Base-by-base conservation (phyloP, 2,329 filamentous ascomycete genomes). In the Lachnellula subtilissima region DNA sequence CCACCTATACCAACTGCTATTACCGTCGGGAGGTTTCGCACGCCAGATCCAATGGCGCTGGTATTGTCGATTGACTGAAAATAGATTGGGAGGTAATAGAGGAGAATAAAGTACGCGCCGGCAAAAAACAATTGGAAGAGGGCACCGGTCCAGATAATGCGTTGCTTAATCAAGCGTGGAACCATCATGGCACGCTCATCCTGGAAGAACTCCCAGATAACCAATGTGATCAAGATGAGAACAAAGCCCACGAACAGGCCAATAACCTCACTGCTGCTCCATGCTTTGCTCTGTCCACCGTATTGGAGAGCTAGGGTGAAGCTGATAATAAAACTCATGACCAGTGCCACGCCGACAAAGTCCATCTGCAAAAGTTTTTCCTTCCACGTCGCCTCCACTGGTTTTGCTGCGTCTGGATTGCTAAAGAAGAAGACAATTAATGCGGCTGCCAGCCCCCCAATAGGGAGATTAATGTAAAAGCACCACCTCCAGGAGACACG, bases 31-130 rank as follows among this genome's bases (percentile, higher is more conserved):
- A 50, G 15, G 32, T 50, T 50, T 14, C 48, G 48, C 3, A 75
- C 65, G 7, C 72, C 74, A 0, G 69, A 70, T 46, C 59, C 50
- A 5, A 66, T 67, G 1, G 72, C 67, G 35, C 54, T 64, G 50
- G 67, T 64, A 22, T 67, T 68, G 53, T 68, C 69, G 60, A 79
- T 70, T 42, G 72, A 69, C 67, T 79, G 74, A 65, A 79, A 77
- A 69, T 75, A 79, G 56, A 78, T 69, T 4, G 76, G 75, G 17
- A 78, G 65, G 55, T 76, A 76, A 65, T 73, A 75, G 50, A 84
- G 7, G 15, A 40, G 11, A 11, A 40, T 25, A 22, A 56, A 25
- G 42, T 49, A 36, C 15, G 5, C 32, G 9, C 53, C 48, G 8
- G 36, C 15, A 14, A 53, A 53, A 14, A 58, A 58, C 14, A 43